Evolutionary conservation across 805 yeast genomes (phyloP).

Genomic region (Wickerhamiella vanderwaltii): DNA sequence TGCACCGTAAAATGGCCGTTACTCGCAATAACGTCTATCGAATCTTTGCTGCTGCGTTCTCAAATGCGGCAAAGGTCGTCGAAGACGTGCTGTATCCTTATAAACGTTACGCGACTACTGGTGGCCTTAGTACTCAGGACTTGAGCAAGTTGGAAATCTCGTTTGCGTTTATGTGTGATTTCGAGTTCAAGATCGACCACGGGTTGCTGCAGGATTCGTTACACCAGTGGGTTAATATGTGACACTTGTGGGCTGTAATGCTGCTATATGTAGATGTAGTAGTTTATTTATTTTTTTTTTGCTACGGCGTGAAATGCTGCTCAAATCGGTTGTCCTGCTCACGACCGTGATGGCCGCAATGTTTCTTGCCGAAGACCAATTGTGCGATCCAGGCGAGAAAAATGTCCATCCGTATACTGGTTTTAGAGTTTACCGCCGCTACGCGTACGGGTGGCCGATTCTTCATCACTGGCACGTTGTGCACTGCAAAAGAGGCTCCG

Average conservation of each 20-base stretch:
- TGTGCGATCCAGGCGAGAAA: slow-evolving; percentile 15
- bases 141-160: slow-evolving; percentile 39
- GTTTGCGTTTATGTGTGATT: slow-evolving; percentile 38
- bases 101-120: slow-evolving; percentile 36
- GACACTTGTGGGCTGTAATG: not conserved
- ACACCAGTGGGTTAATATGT: not conserved
- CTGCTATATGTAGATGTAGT: not conserved
- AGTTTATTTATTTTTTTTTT: not conserved
- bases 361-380: slow-evolving; percentile 2
- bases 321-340: not conserved
- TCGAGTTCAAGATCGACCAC: slow-evolving; percentile 36
- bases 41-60: slow-evolving; percentile 33
- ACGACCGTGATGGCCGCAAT: not conserved
- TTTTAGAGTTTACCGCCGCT: slow-evolving; percentile 40
- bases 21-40: slow-evolving; percentile 32
- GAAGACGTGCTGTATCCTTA: slow-evolving; percentile 39
- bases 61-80: slow-evolving; percentile 36
- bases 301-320: too few relatives aligned
- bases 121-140: slow-evolving; percentile 36
- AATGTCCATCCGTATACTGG: slow-evolving; percentile 38
- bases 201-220: slow-evolving; percentile 6
- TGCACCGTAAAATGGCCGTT: slow-evolving; percentile 25
- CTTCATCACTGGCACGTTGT: slow-evolving; percentile 36
- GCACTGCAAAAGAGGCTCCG: slow-evolving; percentile 41
- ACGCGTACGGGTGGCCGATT: slow-evolving; percentile 33